phyloP scores from a whole-genome alignment of 441 rosid species.

The Erodium moschatum region DNA sequence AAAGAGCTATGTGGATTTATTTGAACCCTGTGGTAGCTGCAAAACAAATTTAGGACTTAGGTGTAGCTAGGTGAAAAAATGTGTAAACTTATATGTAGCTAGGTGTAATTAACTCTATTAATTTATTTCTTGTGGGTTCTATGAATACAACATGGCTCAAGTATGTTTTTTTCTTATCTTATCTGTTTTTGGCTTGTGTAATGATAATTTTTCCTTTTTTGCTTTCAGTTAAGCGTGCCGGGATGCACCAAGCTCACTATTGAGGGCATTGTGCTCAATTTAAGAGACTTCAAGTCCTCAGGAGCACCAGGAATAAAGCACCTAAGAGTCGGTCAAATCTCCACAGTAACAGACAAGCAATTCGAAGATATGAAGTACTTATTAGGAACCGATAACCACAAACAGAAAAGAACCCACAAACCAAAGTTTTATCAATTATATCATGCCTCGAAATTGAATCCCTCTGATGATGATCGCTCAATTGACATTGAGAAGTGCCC shows the following conservation, averaged over 20 bases:
- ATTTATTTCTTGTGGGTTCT: no score
- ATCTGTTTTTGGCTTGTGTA: neutral
- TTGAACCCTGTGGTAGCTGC: no score
- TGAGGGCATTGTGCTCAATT: constrained; percentile 51
- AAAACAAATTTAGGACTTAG: no score
- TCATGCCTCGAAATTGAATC: constrained; percentile 41
- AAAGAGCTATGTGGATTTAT: no score
- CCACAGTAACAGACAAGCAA: constrained; percentile 51
- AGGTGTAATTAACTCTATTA: no score
- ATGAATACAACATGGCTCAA: no score
- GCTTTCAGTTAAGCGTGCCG: constrained; percentile 68
- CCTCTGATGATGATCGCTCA: constrained; percentile 28
- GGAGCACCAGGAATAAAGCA: constrained; percentile 53
- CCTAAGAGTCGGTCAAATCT: constrained; percentile 66
- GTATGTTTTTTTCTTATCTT: no score
- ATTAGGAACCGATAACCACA: constrained; percentile 21
- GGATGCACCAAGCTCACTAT: constrained; percentile 76
- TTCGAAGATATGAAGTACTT: constrained; percentile 54
- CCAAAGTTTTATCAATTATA: constrained; percentile 59
- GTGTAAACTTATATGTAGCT: no score
- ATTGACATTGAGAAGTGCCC: constrained; percentile 91
- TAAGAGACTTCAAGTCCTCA: constrained; percentile 44
- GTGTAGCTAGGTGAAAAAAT: no score
- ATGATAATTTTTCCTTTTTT: constrained; percentile 1
- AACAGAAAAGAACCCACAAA: constrained; percentile 30